Conservation (phyloP, 768 basidiomycete species). For the Coprinopsis cinerea region DNA sequence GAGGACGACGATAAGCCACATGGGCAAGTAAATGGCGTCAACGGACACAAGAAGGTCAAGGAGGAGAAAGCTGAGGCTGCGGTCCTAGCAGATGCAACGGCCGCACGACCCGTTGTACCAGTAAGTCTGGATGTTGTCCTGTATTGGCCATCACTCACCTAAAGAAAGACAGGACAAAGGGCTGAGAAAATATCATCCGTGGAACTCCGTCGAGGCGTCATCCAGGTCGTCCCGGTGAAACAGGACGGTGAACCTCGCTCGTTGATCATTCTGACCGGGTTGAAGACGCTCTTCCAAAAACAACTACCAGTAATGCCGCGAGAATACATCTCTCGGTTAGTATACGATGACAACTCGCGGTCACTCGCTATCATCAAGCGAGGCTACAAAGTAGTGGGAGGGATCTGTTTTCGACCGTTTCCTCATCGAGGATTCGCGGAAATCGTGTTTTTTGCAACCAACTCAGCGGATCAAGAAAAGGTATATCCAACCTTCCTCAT, state of each 20-base stretch:
- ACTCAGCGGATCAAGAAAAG: slow-evolving; percentile 95
- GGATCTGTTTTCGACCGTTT: slow-evolving; percentile 96
- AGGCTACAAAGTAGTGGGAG: slow-evolving; percentile 93
- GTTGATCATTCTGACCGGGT: slow-evolving; percentile 82
- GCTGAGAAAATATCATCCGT: slow-evolving; percentile 72
- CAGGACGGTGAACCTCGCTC: slow-evolving; percentile 77
- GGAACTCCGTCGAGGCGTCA: slow-evolving; percentile 79
- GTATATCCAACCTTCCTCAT: slow-evolving; percentile 30
- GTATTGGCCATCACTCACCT: slow-evolving; percentile 31
- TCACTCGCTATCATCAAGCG: slow-evolving; percentile 91
- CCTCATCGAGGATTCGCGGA: slow-evolving; percentile 93
- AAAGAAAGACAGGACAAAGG: slow-evolving; percentile 35
- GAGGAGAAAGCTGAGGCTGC: slow-evolving; percentile 28
- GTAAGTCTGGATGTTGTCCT: slow-evolving; percentile 1
- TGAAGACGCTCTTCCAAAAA: slow-evolving; percentile 95
- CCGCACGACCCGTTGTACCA: not conserved
- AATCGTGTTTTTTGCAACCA: slow-evolving; percentile 98
- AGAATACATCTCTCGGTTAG: slow-evolving; percentile 95
- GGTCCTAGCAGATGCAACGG: slow-evolving; percentile 30
- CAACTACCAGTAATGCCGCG: slow-evolving; percentile 98
- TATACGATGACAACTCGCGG: slow-evolving; percentile 90
- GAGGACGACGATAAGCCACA: not conserved
- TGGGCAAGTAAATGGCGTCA: not conserved
- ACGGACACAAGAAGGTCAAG: slow-evolving; percentile 12
- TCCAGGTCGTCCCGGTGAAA: slow-evolving; percentile 76